Percentiles rank a stretch among this genome's conserved stretches.
Evolutionary conservation across 164 flowering plant species (phyloP).

Genomic region (Tinospora cordifolia): DNA sequence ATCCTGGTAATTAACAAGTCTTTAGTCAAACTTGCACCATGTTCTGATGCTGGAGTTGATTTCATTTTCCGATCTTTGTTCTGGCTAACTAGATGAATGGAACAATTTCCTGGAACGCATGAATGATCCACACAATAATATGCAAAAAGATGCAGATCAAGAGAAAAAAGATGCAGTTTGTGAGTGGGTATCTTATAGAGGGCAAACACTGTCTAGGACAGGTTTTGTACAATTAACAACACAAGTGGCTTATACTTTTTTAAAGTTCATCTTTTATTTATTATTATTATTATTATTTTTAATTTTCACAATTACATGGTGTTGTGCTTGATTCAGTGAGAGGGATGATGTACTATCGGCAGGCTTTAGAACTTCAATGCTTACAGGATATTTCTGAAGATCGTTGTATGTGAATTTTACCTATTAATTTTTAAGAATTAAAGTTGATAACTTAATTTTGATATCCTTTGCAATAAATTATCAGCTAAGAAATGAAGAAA

Average conservation of each 20-base stretch:
- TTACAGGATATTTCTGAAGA: constrained; percentile 68
- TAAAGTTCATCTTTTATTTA: neutral
- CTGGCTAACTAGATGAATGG: constrained; percentile 67
- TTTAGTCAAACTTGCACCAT: constrained; percentile 3
- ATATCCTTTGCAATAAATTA: neutral
- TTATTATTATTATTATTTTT: neutral
- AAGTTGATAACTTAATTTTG: neutral
- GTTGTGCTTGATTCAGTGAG: constrained; percentile 49
- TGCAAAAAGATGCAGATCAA: constrained; percentile 22
- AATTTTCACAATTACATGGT: no score
- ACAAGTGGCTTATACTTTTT: neutral
- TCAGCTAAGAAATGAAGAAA: neutral
- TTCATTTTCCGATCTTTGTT: constrained; percentile 8
- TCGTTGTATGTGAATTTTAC: constrained; percentile 31
- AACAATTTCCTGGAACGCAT: constrained; percentile 55
- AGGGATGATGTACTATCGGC: constrained; percentile 98
- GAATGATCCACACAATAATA: constrained; percentile 18
- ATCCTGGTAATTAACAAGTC: constrained; percentile 55
- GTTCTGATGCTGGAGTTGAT: neutral
- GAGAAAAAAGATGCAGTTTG: constrained; percentile 27
- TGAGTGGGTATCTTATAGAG: constrained; percentile 94
- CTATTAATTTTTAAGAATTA: neutral
- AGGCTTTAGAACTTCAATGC: constrained; percentile 83
- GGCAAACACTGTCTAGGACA: constrained; percentile 90
- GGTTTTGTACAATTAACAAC: constrained; percentile 33